These are phyloP conservation scores for Colletotrichum sp. DNA, from an alignment of 2,329 filamentous ascomycete genomes.

Conservation along the genomic window DNA sequence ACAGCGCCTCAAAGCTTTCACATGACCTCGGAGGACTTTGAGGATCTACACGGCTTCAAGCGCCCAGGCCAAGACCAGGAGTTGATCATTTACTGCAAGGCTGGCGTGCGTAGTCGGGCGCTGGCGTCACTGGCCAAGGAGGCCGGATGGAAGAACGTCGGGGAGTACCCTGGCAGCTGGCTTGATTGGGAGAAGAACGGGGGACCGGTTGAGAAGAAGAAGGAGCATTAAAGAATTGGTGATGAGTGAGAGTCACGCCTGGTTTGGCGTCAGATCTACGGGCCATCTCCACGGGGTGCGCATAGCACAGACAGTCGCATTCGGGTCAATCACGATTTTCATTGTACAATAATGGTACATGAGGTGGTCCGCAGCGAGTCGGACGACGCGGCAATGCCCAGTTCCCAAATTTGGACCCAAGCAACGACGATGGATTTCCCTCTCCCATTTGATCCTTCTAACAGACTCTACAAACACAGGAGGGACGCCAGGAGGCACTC, in stretches of 20 bases:
- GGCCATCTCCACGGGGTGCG: background rate
- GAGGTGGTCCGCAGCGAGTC: background rate
- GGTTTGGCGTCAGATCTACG: background rate
- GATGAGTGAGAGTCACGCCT: background rate
- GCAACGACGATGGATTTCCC: background rate
- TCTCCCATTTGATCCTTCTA: background rate
- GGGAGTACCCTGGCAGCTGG: slow-evolving; percentile 79
- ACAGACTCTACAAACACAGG: background rate
- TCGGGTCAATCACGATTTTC: slow-evolving; percentile 10
- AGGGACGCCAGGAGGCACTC: background rate
- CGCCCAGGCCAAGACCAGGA: slow-evolving; percentile 62
- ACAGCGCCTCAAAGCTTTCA: slow-evolving; percentile 81
- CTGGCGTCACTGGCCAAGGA: slow-evolving; percentile 79
- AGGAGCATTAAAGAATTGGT: background rate
- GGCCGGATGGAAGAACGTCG: slow-evolving; percentile 74
- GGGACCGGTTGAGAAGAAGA: slow-evolving; percentile 59
- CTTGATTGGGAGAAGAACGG: slow-evolving; percentile 80
- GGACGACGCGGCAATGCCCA: background rate
- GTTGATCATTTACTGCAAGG: slow-evolving; percentile 91
- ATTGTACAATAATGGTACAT: slow-evolving; percentile 13
- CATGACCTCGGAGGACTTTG: slow-evolving; percentile 77
- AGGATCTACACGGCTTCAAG: slow-evolving; percentile 78
- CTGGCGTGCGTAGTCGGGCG: slow-evolving; percentile 80
- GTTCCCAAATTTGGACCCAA: background rate
- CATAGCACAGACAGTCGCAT: background rate